These are phyloP conservation scores for Lycium barbarum DNA, from an alignment of 257 asterid genomes.

Conservation along the genomic window DNA sequence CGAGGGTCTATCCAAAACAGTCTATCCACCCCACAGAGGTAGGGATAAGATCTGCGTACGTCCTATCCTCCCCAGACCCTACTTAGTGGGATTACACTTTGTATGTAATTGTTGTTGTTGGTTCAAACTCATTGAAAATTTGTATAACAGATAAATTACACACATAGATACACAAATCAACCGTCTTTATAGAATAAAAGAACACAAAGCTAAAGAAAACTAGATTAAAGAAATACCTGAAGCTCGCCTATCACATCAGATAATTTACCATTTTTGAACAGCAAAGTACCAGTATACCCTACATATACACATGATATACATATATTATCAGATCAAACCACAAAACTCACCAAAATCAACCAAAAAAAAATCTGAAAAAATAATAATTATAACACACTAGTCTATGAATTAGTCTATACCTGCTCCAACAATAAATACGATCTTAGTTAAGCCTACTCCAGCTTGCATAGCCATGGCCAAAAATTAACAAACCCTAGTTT, in stretches of 20 bases:
- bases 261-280: conserved; percentile 47
- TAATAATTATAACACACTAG: not conserved
- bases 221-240: conserved; percentile 35
- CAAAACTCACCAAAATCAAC: not conserved
- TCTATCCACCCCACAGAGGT: no score
- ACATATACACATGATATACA: conserved; percentile 19
- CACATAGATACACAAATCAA: not conserved
- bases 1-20: no score
- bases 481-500: not conserved
- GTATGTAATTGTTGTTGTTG: no score
- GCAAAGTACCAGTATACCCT: conserved; percentile 49
- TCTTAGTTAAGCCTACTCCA: conserved; percentile 36
- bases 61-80: no score
- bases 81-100: no score
- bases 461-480: conserved; percentile 33
- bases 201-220: conserved; percentile 7
- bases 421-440: conserved; percentile 29
- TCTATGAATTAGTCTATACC: not conserved
- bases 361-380: not conserved
- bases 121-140: not conserved
- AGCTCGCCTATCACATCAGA: conserved; percentile 47
- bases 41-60: no score
- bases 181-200: not conserved
- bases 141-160: not conserved
- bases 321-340: not conserved